These are phyloP conservation scores for Spergularia marina DNA, from an alignment of 148 eudicot species.

Conservation along the genomic window DNA sequence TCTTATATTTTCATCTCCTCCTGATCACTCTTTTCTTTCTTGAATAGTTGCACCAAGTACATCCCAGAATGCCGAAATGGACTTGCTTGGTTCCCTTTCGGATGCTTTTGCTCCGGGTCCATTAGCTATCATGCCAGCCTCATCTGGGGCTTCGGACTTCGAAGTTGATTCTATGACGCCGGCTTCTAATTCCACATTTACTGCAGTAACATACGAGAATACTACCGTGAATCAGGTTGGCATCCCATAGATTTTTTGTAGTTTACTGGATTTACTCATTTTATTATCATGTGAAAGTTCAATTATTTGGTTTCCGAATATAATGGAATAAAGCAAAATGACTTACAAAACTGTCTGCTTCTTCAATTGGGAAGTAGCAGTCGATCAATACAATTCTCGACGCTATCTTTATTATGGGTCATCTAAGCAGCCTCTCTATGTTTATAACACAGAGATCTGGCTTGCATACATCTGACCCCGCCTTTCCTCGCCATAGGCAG, in stretches of 20 bases:
- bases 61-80: conserved; percentile 56
- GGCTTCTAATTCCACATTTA: conserved; percentile 42
- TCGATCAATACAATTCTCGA: too few relatives aligned
- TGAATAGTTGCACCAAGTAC: conserved; percentile 52
- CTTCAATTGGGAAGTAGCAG: too few relatives aligned
- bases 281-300: too few relatives aligned
- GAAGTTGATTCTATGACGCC: conserved; percentile 36
- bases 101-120: conserved; percentile 55
- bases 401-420: too few relatives aligned
- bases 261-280: background rate
- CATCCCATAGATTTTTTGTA: background rate
- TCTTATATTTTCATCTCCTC: too few relatives aligned
- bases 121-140: conserved; percentile 58
- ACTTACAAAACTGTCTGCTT: too few relatives aligned
- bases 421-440: too few relatives aligned
- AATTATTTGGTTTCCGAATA: too few relatives aligned
- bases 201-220: conserved; percentile 34
- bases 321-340: too few relatives aligned
- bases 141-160: conserved; percentile 36
- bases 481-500: too few relatives aligned
- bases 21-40: background rate
- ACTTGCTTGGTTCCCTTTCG: conserved; percentile 74
- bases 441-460: too few relatives aligned
- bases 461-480: too few relatives aligned
- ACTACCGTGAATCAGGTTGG: conserved; percentile 55